phyloP scores from a whole-genome alignment of 768 basidiomycete species.

The Suillus variegatus region DNA sequence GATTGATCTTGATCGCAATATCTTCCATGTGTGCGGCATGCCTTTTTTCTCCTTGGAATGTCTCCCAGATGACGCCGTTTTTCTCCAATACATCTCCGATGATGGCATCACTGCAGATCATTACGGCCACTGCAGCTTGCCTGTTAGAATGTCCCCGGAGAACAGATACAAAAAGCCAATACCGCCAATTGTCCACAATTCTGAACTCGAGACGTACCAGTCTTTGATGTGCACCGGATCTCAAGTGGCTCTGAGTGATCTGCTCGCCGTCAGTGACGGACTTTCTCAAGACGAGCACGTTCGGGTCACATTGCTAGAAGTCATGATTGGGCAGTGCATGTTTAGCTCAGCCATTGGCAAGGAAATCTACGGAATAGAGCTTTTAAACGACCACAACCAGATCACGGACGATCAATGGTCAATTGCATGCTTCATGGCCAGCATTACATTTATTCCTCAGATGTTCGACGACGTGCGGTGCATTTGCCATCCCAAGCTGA shows the following conservation, averaged over 20 bases:
- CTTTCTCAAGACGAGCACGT: not conserved
- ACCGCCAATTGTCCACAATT: not conserved
- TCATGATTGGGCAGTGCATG: not conserved
- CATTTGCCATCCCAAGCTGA: not conserved
- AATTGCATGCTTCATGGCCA: not conserved
- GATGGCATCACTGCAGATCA: not conserved
- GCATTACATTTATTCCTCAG: not conserved
- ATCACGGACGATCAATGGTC: not conserved
- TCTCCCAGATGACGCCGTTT: not conserved
- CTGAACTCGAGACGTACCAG: not conserved
- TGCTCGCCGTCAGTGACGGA: not conserved
- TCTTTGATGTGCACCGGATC: not conserved
- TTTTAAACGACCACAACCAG: not conserved
- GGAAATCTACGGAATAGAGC: not conserved
- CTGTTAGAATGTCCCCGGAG: not conserved
- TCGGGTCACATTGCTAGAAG: not conserved
- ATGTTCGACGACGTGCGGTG: not conserved
- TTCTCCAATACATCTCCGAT: not conserved
- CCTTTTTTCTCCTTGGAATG: not conserved
- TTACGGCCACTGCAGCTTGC: not conserved
- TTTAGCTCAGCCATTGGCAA: not conserved
- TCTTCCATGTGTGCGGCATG: not conserved
- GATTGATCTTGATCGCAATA: not conserved
- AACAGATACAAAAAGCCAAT: not conserved
- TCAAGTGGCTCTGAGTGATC: not conserved